phyloP scores from a whole-genome alignment of 192 early-diverging fungal genomes.

The Chytriomyces hyalinus region DNA sequence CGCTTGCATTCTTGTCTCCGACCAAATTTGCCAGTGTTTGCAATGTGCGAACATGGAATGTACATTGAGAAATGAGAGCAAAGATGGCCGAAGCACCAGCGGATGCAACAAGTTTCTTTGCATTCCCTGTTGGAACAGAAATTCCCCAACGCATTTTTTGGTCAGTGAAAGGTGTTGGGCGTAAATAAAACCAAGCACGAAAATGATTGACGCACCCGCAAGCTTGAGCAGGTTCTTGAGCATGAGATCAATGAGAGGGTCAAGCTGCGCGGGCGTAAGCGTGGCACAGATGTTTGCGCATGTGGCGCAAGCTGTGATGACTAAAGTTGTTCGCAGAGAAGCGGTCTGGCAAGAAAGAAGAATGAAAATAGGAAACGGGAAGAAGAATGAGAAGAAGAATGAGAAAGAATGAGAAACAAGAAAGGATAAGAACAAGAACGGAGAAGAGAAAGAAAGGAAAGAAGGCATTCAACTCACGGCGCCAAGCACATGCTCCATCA shows the following conservation, averaged over 20 bases:
- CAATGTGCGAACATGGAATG: slow-evolving; percentile 36
- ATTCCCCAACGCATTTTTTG: no score
- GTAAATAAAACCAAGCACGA: no score
- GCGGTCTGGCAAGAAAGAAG: slow-evolving; percentile 30
- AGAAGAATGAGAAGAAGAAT: slow-evolving; percentile 1
- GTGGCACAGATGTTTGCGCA: slow-evolving; percentile 15
- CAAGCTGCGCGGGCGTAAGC: slow-evolving; percentile 15
- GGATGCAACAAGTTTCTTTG: slow-evolving; percentile 48
- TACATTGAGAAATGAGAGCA: slow-evolving; percentile 23
- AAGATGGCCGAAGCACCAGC: slow-evolving; percentile 32
- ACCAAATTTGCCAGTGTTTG: slow-evolving; percentile 22
- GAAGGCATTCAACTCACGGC: neutral
- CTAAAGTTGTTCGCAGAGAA: slow-evolving; percentile 44
- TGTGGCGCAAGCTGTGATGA: slow-evolving; percentile 37
- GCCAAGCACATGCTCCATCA: neutral
- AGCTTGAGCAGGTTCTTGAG: slow-evolving; percentile 39
- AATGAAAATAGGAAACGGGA: neutral
- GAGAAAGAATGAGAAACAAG: slow-evolving; percentile 1
- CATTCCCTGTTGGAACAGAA: neutral
- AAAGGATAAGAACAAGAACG: slow-evolving; percentile 14
- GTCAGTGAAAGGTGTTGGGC: no score
- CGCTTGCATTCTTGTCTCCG: slow-evolving; percentile 42
- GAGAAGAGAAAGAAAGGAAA: slow-evolving; percentile 21
- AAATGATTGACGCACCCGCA: slow-evolving; percentile 1
- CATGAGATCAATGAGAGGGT: slow-evolving; percentile 33